Conservation (phyloP, 257 asterid genomes). For the Capsicum chinense region DNA sequence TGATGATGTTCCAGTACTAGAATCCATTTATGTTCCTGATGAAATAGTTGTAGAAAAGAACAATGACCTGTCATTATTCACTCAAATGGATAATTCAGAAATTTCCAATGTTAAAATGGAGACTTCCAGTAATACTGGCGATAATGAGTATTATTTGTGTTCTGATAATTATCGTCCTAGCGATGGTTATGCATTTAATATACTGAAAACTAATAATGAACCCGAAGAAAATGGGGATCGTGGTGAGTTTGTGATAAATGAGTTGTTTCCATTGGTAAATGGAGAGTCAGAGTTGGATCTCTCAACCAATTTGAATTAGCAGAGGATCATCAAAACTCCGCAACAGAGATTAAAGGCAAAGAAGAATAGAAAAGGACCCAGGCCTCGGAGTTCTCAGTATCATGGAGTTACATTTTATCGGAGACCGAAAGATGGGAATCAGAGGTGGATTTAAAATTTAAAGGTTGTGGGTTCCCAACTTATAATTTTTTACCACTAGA, state of each 20-base stretch:
- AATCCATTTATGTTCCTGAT: conserved; percentile 13
- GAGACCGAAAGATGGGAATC: conserved; percentile 39
- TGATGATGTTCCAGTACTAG: conserved; percentile 43
- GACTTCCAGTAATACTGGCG: conserved; percentile 65
- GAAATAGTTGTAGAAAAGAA: conserved; percentile 37
- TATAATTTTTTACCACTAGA: no score
- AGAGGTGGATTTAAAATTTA: no score
- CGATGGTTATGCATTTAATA: conserved; percentile 43
- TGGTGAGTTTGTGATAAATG: conserved; percentile 50
- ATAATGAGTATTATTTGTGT: no score
- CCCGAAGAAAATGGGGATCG: conserved; percentile 45
- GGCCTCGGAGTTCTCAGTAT: conserved; percentile 96
- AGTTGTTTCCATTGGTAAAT: conserved; percentile 57
- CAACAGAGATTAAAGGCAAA: conserved; percentile 58
- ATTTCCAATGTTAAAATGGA: conserved; percentile 73
- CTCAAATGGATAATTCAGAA: conserved; percentile 49
- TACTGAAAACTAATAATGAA: conserved; percentile 40
- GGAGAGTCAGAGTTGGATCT: conserved; percentile 47
- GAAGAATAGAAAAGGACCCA: conserved; percentile 95
- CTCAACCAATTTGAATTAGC: conserved; percentile 48
- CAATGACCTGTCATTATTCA: not conserved
- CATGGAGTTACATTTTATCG: conserved; percentile 98
- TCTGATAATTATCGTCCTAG: no score
- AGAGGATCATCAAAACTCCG: conserved; percentile 47
- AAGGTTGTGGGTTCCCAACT: no score